A percentile compares a stretch with the other conserved stretches of the same genome.
Conservation (phyloP, 805 yeast genomes). For the Yamadazyma endophytica region DNA sequence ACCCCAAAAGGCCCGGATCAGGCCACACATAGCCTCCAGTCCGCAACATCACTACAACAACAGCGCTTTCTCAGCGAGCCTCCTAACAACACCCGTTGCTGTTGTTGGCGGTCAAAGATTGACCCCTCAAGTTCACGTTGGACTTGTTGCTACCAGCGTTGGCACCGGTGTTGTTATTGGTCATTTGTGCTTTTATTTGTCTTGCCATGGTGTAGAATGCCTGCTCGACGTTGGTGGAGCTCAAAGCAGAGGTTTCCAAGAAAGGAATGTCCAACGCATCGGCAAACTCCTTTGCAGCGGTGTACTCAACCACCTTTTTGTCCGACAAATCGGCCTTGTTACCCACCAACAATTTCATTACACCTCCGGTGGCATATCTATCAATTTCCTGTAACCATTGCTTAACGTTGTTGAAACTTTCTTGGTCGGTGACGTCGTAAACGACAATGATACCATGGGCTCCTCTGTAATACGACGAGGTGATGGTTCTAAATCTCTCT, state of each 20-base stretch:
- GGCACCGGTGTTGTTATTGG: slow-evolving; percentile 40
- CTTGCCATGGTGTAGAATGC: slow-evolving; percentile 98
- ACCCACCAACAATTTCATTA: slow-evolving; percentile 91
- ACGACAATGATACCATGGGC: slow-evolving; percentile 98
- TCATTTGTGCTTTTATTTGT: slow-evolving; percentile 95
- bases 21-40: too few species aligned
- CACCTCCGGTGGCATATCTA: slow-evolving; percentile 97
- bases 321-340: slow-evolving; percentile 93
- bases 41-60: too few species aligned
- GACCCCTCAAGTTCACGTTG: slow-evolving; percentile 71
- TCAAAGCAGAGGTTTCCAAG: slow-evolving; percentile 93
- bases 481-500: slow-evolving; percentile 96
- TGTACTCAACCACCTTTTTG: slow-evolving; percentile 92
- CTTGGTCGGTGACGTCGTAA: slow-evolving; percentile 97
- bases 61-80: too few species aligned
- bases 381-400: slow-evolving; percentile 99
- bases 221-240: slow-evolving; percentile 95
- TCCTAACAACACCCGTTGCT: slow-evolving; percentile 40
- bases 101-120: slow-evolving; percentile 42
- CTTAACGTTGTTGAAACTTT: slow-evolving; percentile 91
- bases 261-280: slow-evolving; percentile 92
- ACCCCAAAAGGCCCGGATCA: too few species aligned
- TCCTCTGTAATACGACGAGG: slow-evolving; percentile 96
- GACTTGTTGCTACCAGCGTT: slow-evolving; percentile 52
- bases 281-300: slow-evolving; percentile 96